Percentiles rank a stretch among this genome's conserved stretches.
Conservation (phyloP, 225 moss, liverwort and hornwort species). For the Ulota crispa region DNA sequence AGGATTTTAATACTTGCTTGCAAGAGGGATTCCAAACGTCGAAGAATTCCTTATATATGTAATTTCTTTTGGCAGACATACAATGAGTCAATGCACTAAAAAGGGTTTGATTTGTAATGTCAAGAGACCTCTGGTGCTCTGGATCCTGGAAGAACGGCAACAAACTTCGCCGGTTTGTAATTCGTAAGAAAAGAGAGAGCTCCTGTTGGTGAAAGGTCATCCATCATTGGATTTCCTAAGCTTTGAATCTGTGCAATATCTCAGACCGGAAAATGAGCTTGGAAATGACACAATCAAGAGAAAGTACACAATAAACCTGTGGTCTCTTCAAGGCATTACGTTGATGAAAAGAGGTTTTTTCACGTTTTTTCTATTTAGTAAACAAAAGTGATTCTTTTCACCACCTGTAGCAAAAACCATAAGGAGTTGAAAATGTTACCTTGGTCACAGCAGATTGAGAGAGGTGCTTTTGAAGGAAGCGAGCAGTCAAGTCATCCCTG, state of each 20-base stretch:
- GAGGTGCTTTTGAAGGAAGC: constrained; percentile 60
- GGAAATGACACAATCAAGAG: constrained; percentile 1
- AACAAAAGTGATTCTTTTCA: background rate
- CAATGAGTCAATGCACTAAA: constrained; percentile 5
- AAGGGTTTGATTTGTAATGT: background rate
- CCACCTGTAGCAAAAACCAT: background rate
- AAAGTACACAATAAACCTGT: background rate
- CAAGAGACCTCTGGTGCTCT: constrained; percentile 77
- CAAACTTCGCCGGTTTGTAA: constrained; percentile 48
- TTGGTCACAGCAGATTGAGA: constrained; percentile 48
- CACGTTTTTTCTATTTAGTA: background rate
- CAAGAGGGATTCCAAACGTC: background rate
- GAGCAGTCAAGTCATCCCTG: constrained; percentile 78
- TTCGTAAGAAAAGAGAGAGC: constrained; percentile 59
- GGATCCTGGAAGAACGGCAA: constrained; percentile 84
- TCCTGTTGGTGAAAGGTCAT: constrained; percentile 69
- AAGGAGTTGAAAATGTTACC: constrained; percentile 31
- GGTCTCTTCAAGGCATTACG: background rate
- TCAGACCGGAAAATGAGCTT: background rate
- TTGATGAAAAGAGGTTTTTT: background rate
- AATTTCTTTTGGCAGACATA: background rate
- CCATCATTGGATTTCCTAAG: constrained; percentile 97
- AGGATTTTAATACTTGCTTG: background rate
- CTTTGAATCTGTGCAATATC: constrained; percentile 61
- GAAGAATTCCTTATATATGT: background rate